Evolutionary conservation across 805 yeast genomes (phyloP).

Genomic region (Lipomyces spencermartinsiae): DNA sequence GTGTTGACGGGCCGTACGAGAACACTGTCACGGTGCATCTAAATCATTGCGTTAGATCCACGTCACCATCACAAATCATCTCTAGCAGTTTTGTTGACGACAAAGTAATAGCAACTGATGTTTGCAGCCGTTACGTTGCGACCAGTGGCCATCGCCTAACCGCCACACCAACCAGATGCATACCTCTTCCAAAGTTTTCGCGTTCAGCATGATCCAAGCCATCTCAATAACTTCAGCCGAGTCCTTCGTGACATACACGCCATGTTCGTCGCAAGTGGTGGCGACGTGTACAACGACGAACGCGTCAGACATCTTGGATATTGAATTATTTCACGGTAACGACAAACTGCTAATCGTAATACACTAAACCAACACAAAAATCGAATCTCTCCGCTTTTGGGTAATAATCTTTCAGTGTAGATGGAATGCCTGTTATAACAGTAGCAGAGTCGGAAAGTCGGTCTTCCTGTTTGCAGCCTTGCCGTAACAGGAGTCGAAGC

Average conservation of each 20-base stretch:
- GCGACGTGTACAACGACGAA: constrained; percentile 67
- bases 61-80: neutral
- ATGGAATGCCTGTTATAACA: neutral
- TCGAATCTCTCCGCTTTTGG: neutral
- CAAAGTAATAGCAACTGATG: neutral
- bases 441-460: neutral
- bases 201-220: constrained; percentile 69
- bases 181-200: constrained; percentile 54
- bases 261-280: constrained; percentile 71
- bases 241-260: constrained; percentile 65
- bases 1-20: constrained; percentile 68
- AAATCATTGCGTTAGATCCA: neutral
- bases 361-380: neutral
- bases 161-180: constrained; percentile 13
- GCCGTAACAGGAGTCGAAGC: neutral
- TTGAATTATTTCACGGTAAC: neutral
- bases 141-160: neutral
- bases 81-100: neutral
- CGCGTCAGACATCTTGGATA: constrained; percentile 55
- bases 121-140: neutral
- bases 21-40: constrained; percentile 52
- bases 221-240: constrained; percentile 70
- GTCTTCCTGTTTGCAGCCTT: neutral
- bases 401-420: neutral
- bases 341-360: neutral